Base-by-base conservation (phyloP, 192 early-diverging fungal species). In the Backusella sp. region DNA sequence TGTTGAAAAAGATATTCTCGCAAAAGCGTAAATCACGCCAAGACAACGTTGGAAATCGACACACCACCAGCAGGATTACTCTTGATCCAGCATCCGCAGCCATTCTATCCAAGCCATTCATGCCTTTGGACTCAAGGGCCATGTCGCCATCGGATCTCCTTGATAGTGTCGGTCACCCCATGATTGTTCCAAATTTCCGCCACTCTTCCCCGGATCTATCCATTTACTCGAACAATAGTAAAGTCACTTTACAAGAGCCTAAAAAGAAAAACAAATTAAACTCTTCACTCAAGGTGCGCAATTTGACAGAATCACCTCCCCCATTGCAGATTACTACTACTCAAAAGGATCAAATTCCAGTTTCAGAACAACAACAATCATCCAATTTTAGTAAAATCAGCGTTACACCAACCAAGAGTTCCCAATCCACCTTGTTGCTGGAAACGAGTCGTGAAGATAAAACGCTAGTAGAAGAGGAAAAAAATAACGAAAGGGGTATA, bases 111-210 rank as follows among this genome's bases (percentile, higher is more conserved):
- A 35, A 49, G 17, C 75, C 72, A 28, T 80, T 80, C 34, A 65
- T 39, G 1, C 79, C 79, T 12, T 41, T 80, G 34, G 46, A 32
- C 12, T 70, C 67, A 19, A 49, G 79, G 70, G 79, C 72, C 7
- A 74, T 73, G n/a, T 80, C 79, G 0, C 79, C 79, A 21, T 76
- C 75, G 9, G 79, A 80, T 49, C 46, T 80, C 17, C 66, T 80
- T 32, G 79, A 80, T 35, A 59, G 76, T 72, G 72, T 76, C 21
- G 79, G 79, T 0, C 73, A 80, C 49, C 79, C 79, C 49, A 41
- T 62, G 56, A 62, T 62, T 62, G 23, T 62, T 23, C 56, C 56
- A 62, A 62, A 28, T 14, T 62, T 62, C 4, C 56, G 56, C 12
- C 56, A 62, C 21, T 69, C 68, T 26, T 36, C 68, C 1, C 35